Base-by-base conservation (phyloP, 1,284 basidiomycete species). In the Moniliophthora roreri region DNA sequence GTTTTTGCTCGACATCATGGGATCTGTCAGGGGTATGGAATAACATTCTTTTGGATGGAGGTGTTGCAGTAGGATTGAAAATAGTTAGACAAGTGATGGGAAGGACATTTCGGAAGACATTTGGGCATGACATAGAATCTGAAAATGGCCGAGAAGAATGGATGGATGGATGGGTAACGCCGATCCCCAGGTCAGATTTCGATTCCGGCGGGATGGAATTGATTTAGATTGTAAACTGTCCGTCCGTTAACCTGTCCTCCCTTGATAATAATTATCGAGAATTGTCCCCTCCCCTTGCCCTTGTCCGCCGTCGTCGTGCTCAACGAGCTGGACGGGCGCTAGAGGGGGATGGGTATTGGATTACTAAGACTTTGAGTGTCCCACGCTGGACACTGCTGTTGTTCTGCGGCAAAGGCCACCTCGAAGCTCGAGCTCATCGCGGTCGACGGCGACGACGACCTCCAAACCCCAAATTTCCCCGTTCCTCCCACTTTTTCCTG, bases 401-500 rank as follows among this genome's bases (percentile, higher is more conserved):
- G 44, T 16, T 28, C 44, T 44, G 55, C 61, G 57, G 53, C n/a
- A n/a, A n/a, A 55, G 55, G 61, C 54, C 51, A 51, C 40, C 49
- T 34, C 37, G 34, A 47, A 35, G 49, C 37, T 40, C 37, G 37
- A 50, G 49, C 49, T 50, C 49, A 41, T 34, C 49, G 49, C 18
- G 49, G 36, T 10, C 49, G 37, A 39, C 49, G 37, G 28, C 38
- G 37, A 39, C 36, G 49, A 50, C 49, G 38, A 34, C 44, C 18
- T 15, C 44, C 7, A 5, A n/a, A n/a, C 8, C 15, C 7, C 11
- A 24, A 24, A 24, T 32, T 16, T 46, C n/a, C 24, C 11, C 23
- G n/a, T 46, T 15, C 21, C 24, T 18, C 26, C 16, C 24, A 4
- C 26, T 46, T n/a, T 18, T n/a, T 28, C 11, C 26, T 48, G 6